Base-by-base conservation (phyloP, 495 filamentous ascomycete genomes). In the Chaetomium cochliodes region DNA sequence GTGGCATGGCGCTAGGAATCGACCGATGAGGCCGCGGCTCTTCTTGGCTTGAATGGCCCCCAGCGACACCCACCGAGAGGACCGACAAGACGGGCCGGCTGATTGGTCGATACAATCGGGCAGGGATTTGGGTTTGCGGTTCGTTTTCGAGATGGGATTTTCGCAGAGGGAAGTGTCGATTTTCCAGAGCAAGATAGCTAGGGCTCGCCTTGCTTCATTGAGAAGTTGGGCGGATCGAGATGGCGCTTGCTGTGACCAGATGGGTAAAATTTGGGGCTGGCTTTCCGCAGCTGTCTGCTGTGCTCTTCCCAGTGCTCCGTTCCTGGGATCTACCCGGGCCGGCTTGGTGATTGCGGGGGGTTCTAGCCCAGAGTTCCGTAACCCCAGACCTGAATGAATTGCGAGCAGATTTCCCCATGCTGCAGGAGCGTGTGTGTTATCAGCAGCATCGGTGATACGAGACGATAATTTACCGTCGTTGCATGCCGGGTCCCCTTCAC, bases 11-110 rank as follows among this genome's bases (percentile, higher is more conserved):
- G 70, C 16, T 37, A 62, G 28, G 28, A 30, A 30, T 67, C 50
- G 67, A 66, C 54, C 60, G 63, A 69, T 73, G 71, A 73, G 71
- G 71, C 69, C 71, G 71, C 70, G 69, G 59, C 54, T n/a, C 16
- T 15, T 28, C 44, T 58, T 66, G 42, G 53, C 51, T 41, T 64
- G 64, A 69, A 65, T 66, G 44, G 26, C 16, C 33, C 16, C 30
- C 23, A 64, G 15, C 39, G 22, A 37, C 6, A 37, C 33, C 33
- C 6, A 37, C 33, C 33, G 33, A 37, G 5, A 11, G 33, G 33
- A 12, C 33, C 33, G 33, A 37, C 5, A 37, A 37, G 33, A 37
- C 16, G 20, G 23, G 1, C 20, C 47, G 42, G 54, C n/a, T 52
- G 57, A 44, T 46, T 47, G 41, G 57, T 4, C 41, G 33, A 37